Base-by-base conservation (phyloP, 116 monocot species). In the Thalassia testudinum region DNA sequence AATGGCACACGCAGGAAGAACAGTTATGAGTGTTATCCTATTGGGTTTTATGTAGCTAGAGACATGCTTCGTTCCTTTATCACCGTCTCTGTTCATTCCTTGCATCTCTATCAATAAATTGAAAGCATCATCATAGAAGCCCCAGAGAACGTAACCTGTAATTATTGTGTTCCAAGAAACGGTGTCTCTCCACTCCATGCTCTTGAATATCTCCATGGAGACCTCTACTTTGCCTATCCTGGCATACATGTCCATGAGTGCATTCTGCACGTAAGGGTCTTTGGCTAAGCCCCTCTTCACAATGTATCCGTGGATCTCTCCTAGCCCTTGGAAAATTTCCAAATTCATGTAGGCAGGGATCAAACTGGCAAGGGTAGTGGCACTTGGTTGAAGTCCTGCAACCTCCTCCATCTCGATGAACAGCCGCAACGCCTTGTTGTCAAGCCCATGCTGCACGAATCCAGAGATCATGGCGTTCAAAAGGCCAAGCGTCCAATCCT, bases 381-480 rank as follows among this genome's bases (percentile, higher is more conserved):
- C 72, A 62, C 80, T 83, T 25, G 87, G 87, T 12, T 19, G n/a
- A 27, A 87, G 70, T 1, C 65, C 78, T 5, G 68, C 73, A 58
- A 38, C 57, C 20, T 38, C 60, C 52, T 78, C 80, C 93, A 93
- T 87, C 30, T 78, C 61, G 24, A 81, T 40, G 57, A 93, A 93
- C 23, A 84, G 66, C 30, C 52, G 24, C 19, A 87, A n/a, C 1
- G 93, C 80, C 25, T 81, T 81, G 21, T 76, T 58, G 21, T 83
- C 78, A 12, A 78, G 26, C 21, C 65, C 87, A 67, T 78, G 75
- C 42, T 81, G 80, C 1, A 69, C 65, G 53, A 76, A 87, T 24
- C 93, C 93, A 1, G 80, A 68, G 42, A 93, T 81, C 87, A 93
- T 84, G 22, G 93, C 93, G 60, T 93, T 93, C 93, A 87, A 93